Evolutionary conservation across 352 stramenopile species (phyloP).

Genomic region (Pythium pectinolyticum): DNA sequence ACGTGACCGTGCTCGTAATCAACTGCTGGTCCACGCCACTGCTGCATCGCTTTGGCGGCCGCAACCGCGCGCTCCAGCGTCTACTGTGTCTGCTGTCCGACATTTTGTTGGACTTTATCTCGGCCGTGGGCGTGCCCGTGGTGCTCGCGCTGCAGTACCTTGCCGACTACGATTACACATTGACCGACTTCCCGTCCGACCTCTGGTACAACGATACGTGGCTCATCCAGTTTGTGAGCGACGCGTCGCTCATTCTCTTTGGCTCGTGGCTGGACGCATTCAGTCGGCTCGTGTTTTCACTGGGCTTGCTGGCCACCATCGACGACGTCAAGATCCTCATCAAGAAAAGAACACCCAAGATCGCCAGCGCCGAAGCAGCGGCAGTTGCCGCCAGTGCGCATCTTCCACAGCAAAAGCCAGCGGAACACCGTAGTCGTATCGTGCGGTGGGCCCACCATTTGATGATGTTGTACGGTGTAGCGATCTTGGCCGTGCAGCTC

Average conservation of each 20-base stretch:
- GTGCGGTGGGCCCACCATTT: constrained; percentile 1
- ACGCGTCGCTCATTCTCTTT: constrained; percentile 10
- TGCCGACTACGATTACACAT: neutral
- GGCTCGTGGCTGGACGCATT: constrained; percentile 7
- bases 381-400: neutral
- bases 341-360: neutral
- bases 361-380: no score
- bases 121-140: neutral
- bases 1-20: constrained; percentile 8
- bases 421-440: no score
- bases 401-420: neutral
- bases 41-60: neutral
- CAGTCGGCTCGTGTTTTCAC: constrained; percentile 22
- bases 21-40: constrained; percentile 25
- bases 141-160: constrained; percentile 1
- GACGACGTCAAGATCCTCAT: constrained; percentile 24
- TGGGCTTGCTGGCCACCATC: constrained; percentile 17
- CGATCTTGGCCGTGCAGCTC: constrained; percentile 29
- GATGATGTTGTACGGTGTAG: constrained; percentile 21
- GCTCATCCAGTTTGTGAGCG: constrained; percentile 13
- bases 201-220: constrained; percentile 21
- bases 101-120: constrained; percentile 17
- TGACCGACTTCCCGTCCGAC: neutral
- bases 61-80: neutral
- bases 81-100: constrained; percentile 15